phyloP scores from a whole-genome alignment of 805 yeast species.

The Tetrapisispora arboricola region DNA sequence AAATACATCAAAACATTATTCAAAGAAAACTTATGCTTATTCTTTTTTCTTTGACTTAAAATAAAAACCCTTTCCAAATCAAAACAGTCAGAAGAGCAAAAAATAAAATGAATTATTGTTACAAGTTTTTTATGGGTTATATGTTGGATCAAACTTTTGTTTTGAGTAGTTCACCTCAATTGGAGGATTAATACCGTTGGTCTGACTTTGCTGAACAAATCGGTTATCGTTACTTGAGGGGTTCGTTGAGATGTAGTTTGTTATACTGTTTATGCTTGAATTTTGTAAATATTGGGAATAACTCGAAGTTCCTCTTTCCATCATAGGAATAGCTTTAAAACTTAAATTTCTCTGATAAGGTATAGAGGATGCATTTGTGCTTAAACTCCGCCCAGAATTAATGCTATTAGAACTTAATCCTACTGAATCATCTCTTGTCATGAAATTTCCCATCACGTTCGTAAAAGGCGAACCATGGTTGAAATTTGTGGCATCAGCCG shows the following conservation, averaged over 20 bases:
- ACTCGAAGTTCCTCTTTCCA: neutral
- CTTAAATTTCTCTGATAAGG: neutral
- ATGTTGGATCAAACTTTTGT: too few species aligned
- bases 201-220: neutral
- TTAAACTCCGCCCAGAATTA: neutral
- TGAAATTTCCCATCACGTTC: neutral
- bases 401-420: neutral
- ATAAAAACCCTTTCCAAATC: too few species aligned
- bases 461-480: neutral
- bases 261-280: neutral
- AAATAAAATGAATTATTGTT: too few species aligned
- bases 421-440: neutral
- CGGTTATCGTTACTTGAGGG: neutral
- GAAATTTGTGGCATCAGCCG: neutral
- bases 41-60: too few species aligned
- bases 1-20: too few species aligned
- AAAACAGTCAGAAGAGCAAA: too few species aligned
- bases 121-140: too few species aligned
- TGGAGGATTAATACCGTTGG: neutral
- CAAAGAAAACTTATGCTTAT: too few species aligned
- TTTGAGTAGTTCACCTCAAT: too few species aligned
- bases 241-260: neutral
- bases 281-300: neutral
- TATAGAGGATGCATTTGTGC: neutral
- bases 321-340: constrained; percentile 1